Evolutionary conservation across 257 asterid species (phyloP).

Genomic region (Lycium barbarum): DNA sequence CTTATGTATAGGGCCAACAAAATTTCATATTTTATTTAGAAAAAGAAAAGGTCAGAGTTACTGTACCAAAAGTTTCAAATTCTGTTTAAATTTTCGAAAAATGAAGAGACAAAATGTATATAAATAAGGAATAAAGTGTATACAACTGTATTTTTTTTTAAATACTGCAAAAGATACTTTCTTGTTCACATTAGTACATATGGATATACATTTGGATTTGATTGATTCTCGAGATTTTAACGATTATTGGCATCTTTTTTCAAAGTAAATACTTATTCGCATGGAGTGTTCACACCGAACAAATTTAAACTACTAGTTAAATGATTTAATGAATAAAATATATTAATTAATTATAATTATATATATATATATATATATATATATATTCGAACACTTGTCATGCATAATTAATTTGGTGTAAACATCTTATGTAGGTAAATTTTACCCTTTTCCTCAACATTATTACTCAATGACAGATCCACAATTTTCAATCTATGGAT

Average conservation of each 20-base stretch:
- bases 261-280: too few relatives aligned
- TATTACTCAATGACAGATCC: too few relatives aligned
- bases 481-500: too few relatives aligned
- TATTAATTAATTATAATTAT: too few relatives aligned
- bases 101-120: slow-evolving; percentile 9
- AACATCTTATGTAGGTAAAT: too few relatives aligned
- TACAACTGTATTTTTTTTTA: not conserved
- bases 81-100: not conserved
- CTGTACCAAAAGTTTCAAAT: not conserved
- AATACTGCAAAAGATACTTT: not conserved
- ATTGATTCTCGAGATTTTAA: slow-evolving; percentile 11
- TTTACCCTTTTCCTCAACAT: too few relatives aligned
- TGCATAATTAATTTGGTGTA: too few relatives aligned
- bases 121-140: not conserved
- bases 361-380: too few relatives aligned
- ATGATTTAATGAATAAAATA: too few relatives aligned
- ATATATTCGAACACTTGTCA: too few relatives aligned
- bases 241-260: not conserved
- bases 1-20: slow-evolving; percentile 6
- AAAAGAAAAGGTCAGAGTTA: slow-evolving; percentile 8
- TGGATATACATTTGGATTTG: not conserved
- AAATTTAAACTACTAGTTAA: too few relatives aligned
- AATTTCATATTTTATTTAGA: not conserved
- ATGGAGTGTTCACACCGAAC: too few relatives aligned
- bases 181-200: slow-evolving; percentile 5